phyloP scores from a whole-genome alignment of 2,329 filamentous ascomycete genomes.

The Colletotrichum sojae region DNA sequence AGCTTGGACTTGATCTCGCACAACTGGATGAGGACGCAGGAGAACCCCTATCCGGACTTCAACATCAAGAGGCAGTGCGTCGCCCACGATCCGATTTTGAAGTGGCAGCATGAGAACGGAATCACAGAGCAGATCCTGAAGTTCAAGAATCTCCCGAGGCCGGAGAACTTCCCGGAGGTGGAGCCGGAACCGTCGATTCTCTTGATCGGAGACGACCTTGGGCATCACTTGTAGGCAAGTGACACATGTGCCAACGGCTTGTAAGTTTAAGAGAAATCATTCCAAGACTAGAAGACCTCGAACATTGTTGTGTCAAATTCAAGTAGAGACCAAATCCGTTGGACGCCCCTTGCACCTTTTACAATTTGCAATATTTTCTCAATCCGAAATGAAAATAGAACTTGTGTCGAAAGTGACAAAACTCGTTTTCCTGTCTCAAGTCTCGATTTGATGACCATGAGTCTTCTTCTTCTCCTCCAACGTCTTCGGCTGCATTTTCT shows the following conservation, averaged over 20 bases:
- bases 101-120: slow-evolving; percentile 30
- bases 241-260: too few relatives aligned
- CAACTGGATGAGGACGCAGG: slow-evolving; percentile 36
- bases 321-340: too few relatives aligned
- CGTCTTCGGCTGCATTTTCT: background rate
- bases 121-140: slow-evolving; percentile 30
- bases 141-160: slow-evolving; percentile 29
- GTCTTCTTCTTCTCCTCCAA: background rate
- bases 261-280: background rate
- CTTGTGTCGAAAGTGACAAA: too few relatives aligned
- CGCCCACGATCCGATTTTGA: slow-evolving; percentile 17
- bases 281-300: background rate
- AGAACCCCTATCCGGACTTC: slow-evolving; percentile 36
- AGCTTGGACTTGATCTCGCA: slow-evolving; percentile 31
- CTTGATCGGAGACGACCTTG: slow-evolving; percentile 18
- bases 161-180: slow-evolving; percentile 10
- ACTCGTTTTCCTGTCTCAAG: background rate
- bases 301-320: too few relatives aligned
- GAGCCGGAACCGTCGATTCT: slow-evolving; percentile 31
- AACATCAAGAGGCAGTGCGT: slow-evolving; percentile 39
- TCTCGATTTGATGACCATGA: background rate
- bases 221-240: slow-evolving; percentile 9
- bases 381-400: too few relatives aligned
- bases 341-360: too few relatives aligned
- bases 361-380: too few relatives aligned